Conservation (phyloP, 345 rosid species). For the Ceriops zippeliana region DNA sequence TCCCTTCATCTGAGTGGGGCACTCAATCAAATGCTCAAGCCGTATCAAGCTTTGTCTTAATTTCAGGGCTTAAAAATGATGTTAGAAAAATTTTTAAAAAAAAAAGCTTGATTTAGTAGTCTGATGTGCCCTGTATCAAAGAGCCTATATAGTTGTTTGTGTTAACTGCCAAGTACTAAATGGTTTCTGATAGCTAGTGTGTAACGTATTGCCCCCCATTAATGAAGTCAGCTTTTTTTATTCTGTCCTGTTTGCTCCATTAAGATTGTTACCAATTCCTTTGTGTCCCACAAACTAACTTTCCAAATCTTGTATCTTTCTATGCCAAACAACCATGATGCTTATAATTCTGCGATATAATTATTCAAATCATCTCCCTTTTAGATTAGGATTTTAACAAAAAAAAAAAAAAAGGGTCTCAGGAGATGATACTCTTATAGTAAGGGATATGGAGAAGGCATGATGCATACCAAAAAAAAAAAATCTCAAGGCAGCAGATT, state of each 20-base stretch:
- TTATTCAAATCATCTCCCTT: neutral
- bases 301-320: too few relatives aligned
- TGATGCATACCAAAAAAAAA: neutral
- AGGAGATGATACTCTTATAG: too few relatives aligned
- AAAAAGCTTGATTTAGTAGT: constrained; percentile 27
- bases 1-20: constrained; percentile 41
- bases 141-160: constrained; percentile 19
- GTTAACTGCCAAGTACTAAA: constrained; percentile 9
- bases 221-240: constrained; percentile 32
- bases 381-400: too few relatives aligned
- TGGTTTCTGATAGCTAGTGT: constrained; percentile 28
- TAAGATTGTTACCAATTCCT: too few relatives aligned
- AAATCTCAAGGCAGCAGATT: neutral
- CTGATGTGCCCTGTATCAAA: constrained; percentile 22
- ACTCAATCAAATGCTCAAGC: constrained; percentile 33
- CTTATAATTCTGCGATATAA: too few relatives aligned
- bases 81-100: constrained; percentile 7
- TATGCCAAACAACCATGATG: too few relatives aligned
- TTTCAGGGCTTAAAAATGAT: too few relatives aligned
- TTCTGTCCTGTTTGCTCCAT: neutral
- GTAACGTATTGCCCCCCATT: constrained; percentile 25
- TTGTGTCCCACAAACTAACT: too few relatives aligned
- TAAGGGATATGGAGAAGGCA: neutral
- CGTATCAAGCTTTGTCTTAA: constrained; percentile 20
- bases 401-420: neutral